phyloP scores from a whole-genome alignment of 441 rosid species.

The Pelargonium australe region DNA sequence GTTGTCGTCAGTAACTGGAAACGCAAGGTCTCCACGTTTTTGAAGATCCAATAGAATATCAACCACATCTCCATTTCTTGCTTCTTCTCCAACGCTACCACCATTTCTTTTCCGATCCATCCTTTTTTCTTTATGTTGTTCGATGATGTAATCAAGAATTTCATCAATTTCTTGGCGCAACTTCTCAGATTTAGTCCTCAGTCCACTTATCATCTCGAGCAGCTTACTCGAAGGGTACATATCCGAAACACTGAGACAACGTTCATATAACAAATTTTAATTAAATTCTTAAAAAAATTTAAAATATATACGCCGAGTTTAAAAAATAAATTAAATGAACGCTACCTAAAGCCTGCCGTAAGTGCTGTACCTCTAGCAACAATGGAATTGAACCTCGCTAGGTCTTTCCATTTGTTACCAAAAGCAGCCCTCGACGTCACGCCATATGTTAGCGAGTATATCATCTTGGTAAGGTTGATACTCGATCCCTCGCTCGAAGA shows the following conservation, averaged over 20 bases:
- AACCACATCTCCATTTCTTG: conserved; percentile 17
- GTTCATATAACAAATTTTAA: too few relatives aligned
- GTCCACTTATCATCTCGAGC: conserved; percentile 23
- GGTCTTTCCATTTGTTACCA: conserved; percentile 17
- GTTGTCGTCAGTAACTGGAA: conserved; percentile 7
- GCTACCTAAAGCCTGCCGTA: too few relatives aligned
- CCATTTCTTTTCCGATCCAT: too few relatives aligned
- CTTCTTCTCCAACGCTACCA: too few relatives aligned
- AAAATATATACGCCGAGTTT: too few relatives aligned
- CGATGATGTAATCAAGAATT: conserved; percentile 23
- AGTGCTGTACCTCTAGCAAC: background rate
- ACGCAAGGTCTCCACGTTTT: background rate
- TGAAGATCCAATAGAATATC: conserved; percentile 23
- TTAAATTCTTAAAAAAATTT: too few relatives aligned
- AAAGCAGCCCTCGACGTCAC: conserved; percentile 24
- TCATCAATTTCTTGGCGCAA: conserved; percentile 16
- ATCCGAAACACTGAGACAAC: conserved; percentile 17
- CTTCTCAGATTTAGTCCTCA: conserved; percentile 9
- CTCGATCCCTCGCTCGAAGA: conserved; percentile 8
- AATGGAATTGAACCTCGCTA: background rate
- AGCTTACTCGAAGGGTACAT: conserved; percentile 25
- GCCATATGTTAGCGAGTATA: conserved; percentile 11
- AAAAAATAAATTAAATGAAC: too few relatives aligned
- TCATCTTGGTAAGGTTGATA: conserved; percentile 14
- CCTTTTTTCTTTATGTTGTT: conserved; percentile 16